phyloP scores from a whole-genome alignment of 228 moss, liverwort and hornwort genomes.

The Sphagnum fallax region DNA sequence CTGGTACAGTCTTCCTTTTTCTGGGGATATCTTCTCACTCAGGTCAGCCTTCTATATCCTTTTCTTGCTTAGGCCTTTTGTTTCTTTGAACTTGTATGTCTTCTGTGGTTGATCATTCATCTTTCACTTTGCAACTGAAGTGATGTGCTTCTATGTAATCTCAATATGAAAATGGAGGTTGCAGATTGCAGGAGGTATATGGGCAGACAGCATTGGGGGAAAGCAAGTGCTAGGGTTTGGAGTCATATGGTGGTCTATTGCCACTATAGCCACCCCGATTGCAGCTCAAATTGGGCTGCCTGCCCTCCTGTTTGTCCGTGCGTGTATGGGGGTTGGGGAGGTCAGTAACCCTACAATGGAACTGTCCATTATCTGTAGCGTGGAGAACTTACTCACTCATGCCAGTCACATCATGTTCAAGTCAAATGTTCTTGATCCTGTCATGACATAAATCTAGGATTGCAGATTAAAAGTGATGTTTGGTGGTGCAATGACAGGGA shows the following conservation, averaged over 20 bases:
- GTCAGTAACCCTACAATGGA: conserved; percentile 17
- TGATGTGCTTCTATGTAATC: too few species aligned
- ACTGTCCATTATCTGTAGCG: too few species aligned
- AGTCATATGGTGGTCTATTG: conserved; percentile 98
- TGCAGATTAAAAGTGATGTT: neutral
- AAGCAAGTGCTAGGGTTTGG: conserved; percentile 97
- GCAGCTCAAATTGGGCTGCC: conserved; percentile 92
- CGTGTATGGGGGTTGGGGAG: conserved; percentile 99
- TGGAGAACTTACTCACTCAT: too few species aligned
- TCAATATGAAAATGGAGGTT: neutral
- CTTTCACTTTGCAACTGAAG: too few species aligned
- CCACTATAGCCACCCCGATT: conserved; percentile 86
- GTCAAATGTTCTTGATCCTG: too few species aligned
- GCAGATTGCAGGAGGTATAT: conserved; percentile 97
- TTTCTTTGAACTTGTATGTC: too few species aligned
- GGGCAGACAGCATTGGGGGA: conserved; percentile 97
- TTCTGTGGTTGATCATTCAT: too few species aligned
- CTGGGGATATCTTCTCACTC: conserved; percentile 98
- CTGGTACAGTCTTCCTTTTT: conserved; percentile 98
- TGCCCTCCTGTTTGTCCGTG: conserved; percentile 81
- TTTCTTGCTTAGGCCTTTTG: too few species aligned
- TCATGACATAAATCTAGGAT: too few species aligned
- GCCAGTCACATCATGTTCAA: too few species aligned
- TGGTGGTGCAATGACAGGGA: conserved; percentile 37
- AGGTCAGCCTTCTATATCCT: conserved; percentile 35